Percentiles rank a stretch among this genome's conserved stretches.
Evolutionary conservation across 352 stramenopile species (phyloP).

Genomic region (Phytophthora pseudosyringae): DNA sequence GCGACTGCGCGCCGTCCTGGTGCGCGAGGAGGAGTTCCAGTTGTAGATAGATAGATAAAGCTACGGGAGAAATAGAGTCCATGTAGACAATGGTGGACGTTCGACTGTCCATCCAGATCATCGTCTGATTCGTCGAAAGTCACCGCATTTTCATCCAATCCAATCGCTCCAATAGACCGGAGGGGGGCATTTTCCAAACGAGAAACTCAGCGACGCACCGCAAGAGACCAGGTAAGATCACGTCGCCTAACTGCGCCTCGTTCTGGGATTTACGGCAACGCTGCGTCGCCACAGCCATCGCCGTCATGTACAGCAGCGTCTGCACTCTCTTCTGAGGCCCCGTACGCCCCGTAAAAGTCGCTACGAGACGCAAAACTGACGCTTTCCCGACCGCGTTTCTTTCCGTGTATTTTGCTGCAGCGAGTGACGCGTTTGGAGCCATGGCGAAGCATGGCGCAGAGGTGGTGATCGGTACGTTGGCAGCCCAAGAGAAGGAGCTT

Average conservation of each 20-base stretch:
- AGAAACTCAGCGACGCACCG: constrained; percentile 35
- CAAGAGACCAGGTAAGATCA: constrained; percentile 40
- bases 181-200: constrained; percentile 36
- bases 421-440: constrained; percentile 30
- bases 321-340: constrained; percentile 4
- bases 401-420: constrained; percentile 16
- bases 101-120: constrained; percentile 10
- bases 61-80: constrained; percentile 28
- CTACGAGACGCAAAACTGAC: constrained; percentile 17
- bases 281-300: not conserved
- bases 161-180: not conserved
- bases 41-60: constrained; percentile 14
- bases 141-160: constrained; percentile 40
- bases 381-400: constrained; percentile 16
- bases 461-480: constrained; percentile 74
- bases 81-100: constrained; percentile 26
- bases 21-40: constrained; percentile 78
- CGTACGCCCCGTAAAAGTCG: not conserved
- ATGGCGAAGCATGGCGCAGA: constrained; percentile 85
- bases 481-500: not conserved
- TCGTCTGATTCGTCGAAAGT: constrained; percentile 33
- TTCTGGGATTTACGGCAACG: not conserved
- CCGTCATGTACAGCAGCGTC: constrained; percentile 9
- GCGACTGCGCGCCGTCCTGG: constrained; percentile 56
- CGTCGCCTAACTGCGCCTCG: not conserved